Conservation (phyloP, 2,329 filamentous ascomycete genomes). For the Trichoderma simmonsii region DNA sequence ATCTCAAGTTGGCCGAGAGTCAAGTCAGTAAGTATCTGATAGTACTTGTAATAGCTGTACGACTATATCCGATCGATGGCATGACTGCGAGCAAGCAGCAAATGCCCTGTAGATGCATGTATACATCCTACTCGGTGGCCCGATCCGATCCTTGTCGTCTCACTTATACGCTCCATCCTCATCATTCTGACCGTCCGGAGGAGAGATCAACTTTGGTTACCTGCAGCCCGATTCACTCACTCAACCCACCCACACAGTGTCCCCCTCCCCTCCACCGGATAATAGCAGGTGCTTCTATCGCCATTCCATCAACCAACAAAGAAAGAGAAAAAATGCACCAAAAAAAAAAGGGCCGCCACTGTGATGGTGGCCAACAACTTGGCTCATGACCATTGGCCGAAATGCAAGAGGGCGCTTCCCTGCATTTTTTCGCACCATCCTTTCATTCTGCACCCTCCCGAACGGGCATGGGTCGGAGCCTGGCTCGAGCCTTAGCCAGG, state of each 20-base stretch:
- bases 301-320: background rate
- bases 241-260: background rate
- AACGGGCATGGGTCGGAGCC: conserved; percentile 12
- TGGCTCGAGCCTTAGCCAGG: conserved; percentile 15
- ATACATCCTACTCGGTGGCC: background rate
- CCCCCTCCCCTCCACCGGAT: background rate
- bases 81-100: background rate
- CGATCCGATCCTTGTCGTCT: background rate
- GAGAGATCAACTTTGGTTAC: background rate
- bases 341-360: background rate
- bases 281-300: background rate
- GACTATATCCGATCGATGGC: background rate
- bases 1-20: background rate
- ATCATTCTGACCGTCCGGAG: background rate
- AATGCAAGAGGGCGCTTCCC: background rate
- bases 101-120: background rate
- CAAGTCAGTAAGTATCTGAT: too few relatives aligned
- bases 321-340: background rate
- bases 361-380: background rate
- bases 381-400: conserved; percentile 1
- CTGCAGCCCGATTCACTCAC: background rate
- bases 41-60: background rate
- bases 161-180: background rate
- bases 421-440: background rate
- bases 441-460: conserved; percentile 17